Conservation (phyloP, 495 filamentous ascomycete genomes). For the Penicillium dipodomyicola region DNA sequence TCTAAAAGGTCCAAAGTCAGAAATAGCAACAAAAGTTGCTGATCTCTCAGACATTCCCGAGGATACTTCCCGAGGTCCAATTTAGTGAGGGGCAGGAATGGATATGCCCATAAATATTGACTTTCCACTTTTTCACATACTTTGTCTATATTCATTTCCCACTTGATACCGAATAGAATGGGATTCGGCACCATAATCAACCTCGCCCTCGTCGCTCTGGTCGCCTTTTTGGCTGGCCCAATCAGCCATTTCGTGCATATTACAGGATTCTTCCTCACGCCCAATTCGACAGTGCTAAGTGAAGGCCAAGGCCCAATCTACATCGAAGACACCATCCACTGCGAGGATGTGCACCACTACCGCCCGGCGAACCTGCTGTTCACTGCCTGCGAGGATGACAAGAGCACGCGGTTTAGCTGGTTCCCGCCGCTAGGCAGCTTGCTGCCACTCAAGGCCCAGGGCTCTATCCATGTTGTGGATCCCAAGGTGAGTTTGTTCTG, state of each 20-base stretch:
- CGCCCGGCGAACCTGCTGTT: constrained; percentile 49
- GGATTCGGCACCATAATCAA: constrained; percentile 22
- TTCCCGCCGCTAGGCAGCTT: constrained; percentile 52
- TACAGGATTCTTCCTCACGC: constrained; percentile 30
- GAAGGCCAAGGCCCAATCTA: constrained; percentile 36
- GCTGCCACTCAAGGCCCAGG: constrained; percentile 33
- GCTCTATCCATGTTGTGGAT: constrained; percentile 55
- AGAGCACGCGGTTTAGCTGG: constrained; percentile 50
- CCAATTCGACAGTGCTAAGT: constrained; percentile 28
- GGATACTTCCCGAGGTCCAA: background rate
- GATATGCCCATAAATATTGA: background rate
- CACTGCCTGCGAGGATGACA: constrained; percentile 54
- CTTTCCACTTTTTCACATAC: background rate
- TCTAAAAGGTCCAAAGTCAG: background rate
- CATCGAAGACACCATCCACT: constrained; percentile 54
- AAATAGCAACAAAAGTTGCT: background rate
- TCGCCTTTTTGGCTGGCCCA: constrained; percentile 33
- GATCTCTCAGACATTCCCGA: background rate
- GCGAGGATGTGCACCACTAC: constrained; percentile 62
- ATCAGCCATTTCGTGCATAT: constrained; percentile 29
- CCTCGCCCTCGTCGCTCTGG: constrained; percentile 35
- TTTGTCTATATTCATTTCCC: background rate
- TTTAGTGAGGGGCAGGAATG: background rate
- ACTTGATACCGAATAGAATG: constrained; percentile 19
- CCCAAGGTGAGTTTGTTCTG: constrained; percentile 37